Conservation (phyloP, 2,329 filamentous ascomycete genomes). For the Fusarium sp. region DNA sequence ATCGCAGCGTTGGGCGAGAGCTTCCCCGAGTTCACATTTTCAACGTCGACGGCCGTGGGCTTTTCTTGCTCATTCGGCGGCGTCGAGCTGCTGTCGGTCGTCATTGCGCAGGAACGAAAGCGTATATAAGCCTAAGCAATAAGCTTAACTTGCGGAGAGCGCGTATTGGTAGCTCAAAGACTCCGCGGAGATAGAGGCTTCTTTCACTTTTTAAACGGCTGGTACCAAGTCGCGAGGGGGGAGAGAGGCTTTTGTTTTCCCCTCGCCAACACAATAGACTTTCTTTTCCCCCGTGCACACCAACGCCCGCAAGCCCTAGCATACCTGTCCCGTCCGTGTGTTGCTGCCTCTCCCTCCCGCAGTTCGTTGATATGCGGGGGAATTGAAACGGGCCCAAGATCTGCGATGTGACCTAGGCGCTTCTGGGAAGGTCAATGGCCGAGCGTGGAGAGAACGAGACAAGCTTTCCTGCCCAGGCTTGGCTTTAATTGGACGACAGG, state of each 20-base stretch:
- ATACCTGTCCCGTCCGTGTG: neutral
- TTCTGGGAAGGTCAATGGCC: slow-evolving; percentile 37
- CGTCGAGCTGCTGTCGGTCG: slow-evolving; percentile 37
- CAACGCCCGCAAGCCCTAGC: slow-evolving; percentile 24
- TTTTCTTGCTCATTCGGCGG: slow-evolving; percentile 38
- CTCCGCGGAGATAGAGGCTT: neutral
- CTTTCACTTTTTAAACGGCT: neutral
- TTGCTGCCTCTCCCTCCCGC: slow-evolving; percentile 1
- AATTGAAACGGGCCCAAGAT: slow-evolving; percentile 20
- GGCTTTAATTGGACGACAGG: slow-evolving; percentile 33
- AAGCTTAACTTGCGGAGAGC: neutral
- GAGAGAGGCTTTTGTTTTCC: slow-evolving; percentile 29
- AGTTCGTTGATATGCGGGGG: slow-evolving; percentile 35
- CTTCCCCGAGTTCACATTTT: slow-evolving; percentile 33
- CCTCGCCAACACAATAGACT: neutral
- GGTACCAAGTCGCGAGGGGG: neutral
- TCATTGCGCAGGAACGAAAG: slow-evolving; percentile 16
- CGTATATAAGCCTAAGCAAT: neutral
- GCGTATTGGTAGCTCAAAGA: neutral
- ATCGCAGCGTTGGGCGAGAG: slow-evolving; percentile 13
- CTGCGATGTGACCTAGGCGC: slow-evolving; percentile 35
- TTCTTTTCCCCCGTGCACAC: slow-evolving; percentile 1
- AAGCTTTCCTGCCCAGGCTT: slow-evolving; percentile 25
- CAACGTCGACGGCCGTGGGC: slow-evolving; percentile 29
- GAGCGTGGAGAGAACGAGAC: slow-evolving; percentile 22